Percentiles rank a stretch among this genome's conserved stretches.
These are phyloP conservation scores for Xylariaceae sp. DNA, from an alignment of 2,329 filamentous ascomycete genomes.

Conservation along the genomic window DNA sequence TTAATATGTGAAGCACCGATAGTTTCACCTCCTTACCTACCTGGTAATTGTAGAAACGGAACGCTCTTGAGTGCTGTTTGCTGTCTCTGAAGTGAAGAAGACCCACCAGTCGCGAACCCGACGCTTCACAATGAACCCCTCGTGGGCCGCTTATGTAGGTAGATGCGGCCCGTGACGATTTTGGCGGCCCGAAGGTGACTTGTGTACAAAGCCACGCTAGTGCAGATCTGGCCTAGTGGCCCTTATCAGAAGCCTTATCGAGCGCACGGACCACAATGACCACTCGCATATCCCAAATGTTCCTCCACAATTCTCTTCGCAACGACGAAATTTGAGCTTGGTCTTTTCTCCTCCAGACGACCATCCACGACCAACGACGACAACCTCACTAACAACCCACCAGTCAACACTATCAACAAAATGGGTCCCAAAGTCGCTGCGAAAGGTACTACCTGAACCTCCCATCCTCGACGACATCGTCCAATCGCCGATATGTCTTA, in stretches of 20 bases:
- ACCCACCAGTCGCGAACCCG: no score
- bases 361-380: conserved; percentile 22
- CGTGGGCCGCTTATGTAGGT: neutral
- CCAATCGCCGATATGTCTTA: conserved; percentile 13
- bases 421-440: conserved; percentile 40
- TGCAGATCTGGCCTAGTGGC: neutral
- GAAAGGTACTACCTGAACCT: conserved; percentile 42
- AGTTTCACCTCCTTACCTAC: no score
- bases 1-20: no score
- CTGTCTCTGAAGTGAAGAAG: no score
- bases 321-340: conserved; percentile 15
- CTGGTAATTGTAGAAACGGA: no score
- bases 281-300: conserved; percentile 13
- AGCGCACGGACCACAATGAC: conserved; percentile 17
- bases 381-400: conserved; percentile 20
- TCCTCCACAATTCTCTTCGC: conserved; percentile 19
- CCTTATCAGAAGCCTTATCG: conserved; percentile 5
- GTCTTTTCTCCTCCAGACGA: conserved; percentile 10
- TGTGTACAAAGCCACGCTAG: neutral
- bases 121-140: no score
- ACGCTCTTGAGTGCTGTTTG: no score
- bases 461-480: conserved; percentile 12
- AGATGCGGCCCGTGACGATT: neutral
- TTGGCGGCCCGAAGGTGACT: neutral
- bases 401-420: conserved; percentile 22